phyloP scores from a whole-genome alignment of 2,329 filamentous ascomycete species.

The Lomentospora prolificans region DNA sequence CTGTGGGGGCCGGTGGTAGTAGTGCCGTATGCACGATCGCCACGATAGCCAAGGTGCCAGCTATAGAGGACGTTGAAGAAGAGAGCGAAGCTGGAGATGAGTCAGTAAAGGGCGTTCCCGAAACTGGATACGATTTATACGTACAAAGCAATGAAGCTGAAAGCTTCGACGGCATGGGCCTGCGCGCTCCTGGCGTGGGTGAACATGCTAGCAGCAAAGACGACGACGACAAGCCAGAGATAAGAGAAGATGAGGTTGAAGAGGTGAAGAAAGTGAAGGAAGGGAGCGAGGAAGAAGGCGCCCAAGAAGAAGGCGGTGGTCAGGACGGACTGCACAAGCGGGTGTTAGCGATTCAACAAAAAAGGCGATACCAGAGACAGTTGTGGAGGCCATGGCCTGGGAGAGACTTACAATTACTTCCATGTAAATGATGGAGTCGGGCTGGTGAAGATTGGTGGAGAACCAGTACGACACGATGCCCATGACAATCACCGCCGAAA shows the following conservation, averaged over 20 bases:
- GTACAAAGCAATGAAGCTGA: slow-evolving; percentile 25
- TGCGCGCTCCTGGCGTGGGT: slow-evolving; percentile 15
- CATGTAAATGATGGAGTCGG: slow-evolving; percentile 20
- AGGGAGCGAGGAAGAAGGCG: slow-evolving; percentile 19
- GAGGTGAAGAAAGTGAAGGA: slow-evolving; percentile 17
- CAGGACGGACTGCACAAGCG: slow-evolving; percentile 18
- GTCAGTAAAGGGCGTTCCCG: too few species aligned
- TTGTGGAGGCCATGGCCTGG: too few species aligned
- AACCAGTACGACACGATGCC: slow-evolving; percentile 22
- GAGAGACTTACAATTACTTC: slow-evolving; percentile 21
- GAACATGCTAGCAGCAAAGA: slow-evolving; percentile 20
- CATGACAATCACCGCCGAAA: slow-evolving; percentile 24
- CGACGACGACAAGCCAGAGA: slow-evolving; percentile 23
- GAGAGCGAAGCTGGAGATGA: slow-evolving; percentile 19
- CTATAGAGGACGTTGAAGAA: slow-evolving; percentile 23
- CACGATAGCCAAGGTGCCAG: slow-evolving; percentile 18
- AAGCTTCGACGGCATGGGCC: slow-evolving; percentile 21
- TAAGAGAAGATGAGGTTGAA: slow-evolving; percentile 27
- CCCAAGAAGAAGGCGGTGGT: slow-evolving; percentile 22
- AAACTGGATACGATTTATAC: slow-evolving; percentile 10
- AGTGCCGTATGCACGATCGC: slow-evolving; percentile 11
- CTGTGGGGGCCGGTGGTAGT: not conserved
- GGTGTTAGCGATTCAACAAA: not conserved
- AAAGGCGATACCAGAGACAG: too few species aligned
- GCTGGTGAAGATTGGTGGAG: slow-evolving; percentile 13